Evolutionary conservation across 495 filamentous ascomycete species (phyloP), one percentile per base, ranked within the genome.

Genomic region (Daldinia bambusicola): DNA sequence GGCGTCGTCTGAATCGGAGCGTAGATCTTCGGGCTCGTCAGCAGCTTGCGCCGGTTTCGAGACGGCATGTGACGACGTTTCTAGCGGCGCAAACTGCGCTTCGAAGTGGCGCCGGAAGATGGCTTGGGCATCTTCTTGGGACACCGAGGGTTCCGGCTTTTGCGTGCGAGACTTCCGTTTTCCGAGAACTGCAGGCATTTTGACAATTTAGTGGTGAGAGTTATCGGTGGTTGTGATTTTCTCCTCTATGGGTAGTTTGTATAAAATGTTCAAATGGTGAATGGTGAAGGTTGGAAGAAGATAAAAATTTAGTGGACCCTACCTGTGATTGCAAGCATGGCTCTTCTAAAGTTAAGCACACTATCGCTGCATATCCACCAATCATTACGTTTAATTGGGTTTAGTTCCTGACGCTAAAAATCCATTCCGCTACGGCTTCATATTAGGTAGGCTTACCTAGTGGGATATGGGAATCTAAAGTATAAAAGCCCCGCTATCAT

Each of bases 21-120:
- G 62, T 10, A 76, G 45, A 16, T 69, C 63, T 53, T 67, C 71
- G 60, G 61, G 41, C 34, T 78, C 74, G 12, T 51, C 38, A 48
- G 14, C 38, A 48, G 14, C 36, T 36, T 45, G 50, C 13, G 36
- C 3, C 6, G 56, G 10, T 34, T 78, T 77, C 9, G 73, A 63
- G 13, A 75, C 75, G 50, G 75, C 76, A 30, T 82, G 50, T 55
- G 31, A 67, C 55, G 31, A 67, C 26, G 67, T 75, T 36, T 66
- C 63, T 64, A 98, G 74, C 10, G 94, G 92, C 69, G 89, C 87
- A 79, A 97, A 98, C 72, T 90, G 89, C 8, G 90, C 87, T 80
- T 98, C 95, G 77, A 99, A 98, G 76, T 92, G 89, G 68, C 88
- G 89, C 63, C 88, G 88, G 69, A 99, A 89, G 37, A 91, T 81